Evolutionary conservation across 805 yeast genomes (phyloP), one percentile per base, ranked within the genome.

Genomic region (Starmera pachycereana): DNA sequence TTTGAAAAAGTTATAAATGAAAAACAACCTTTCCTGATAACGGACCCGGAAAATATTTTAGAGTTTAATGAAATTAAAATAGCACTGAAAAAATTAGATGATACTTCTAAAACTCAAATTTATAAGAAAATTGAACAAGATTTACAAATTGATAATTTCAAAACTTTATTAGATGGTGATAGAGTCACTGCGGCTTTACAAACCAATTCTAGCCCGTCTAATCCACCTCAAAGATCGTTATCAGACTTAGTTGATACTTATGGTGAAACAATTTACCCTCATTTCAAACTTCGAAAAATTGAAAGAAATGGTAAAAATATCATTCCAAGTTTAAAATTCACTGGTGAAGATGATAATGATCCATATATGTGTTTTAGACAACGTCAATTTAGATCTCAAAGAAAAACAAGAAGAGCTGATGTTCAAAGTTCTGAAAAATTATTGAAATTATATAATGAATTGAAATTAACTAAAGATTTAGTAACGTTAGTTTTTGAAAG

Each of bases 291-390:
- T 8, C 69, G 97, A 45, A 83, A 89, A 57, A 69, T 88, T 14
- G 75, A 62, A 34, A 66, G 86, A 39, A 60, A 67, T 25, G 97
- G 97, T 29, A 73, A 74, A 49, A 60, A 82, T 4, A 73, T 92
- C 16, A 72, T 76, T 48, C 95, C 97, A 4, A 60, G 70, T 12
- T 66, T 92, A 38, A 84, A 79, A 57, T 88, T 85, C 57, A 76
- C 75, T 41, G 92, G 86, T 43, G 88, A 88, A 54, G 97, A 89
- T 53, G 97, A 89, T 53, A 75, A 74, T 44, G 97, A 92, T 59
- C 97, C 98, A 2, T 92, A 92, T 60, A 81, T 87, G 33, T 87
- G 97, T 65, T 92, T 92, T 68, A 76, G 98, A 53, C 78, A 96
- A 49, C 81, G 98, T 60, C 97, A 89, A 55, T 81, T 87, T 48